phyloP scores from a whole-genome alignment of 2,329 filamentous ascomycete species.

The Phaeosphaeriaceae sp. region DNA sequence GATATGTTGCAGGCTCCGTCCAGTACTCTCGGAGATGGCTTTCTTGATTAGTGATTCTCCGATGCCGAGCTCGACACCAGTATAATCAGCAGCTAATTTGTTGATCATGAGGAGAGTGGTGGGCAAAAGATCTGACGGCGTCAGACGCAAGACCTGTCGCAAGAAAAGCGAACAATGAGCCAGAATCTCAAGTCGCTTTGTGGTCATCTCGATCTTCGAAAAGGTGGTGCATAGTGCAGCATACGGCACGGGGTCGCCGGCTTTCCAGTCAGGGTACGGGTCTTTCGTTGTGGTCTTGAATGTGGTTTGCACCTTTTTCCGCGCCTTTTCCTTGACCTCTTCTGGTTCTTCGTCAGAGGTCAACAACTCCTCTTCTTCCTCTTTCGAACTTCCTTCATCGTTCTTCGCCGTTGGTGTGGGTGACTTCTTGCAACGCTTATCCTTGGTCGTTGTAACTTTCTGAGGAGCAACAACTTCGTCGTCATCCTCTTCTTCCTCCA shows the following conservation, averaged over 20 bases:
- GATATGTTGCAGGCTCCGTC: constrained; percentile 85
- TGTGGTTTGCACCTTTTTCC: constrained; percentile 80
- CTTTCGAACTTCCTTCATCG: constrained; percentile 32
- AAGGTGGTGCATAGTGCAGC: constrained; percentile 94
- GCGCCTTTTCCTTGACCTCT: constrained; percentile 74
- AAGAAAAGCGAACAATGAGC: constrained; percentile 91
- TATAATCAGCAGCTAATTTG: constrained; percentile 95
- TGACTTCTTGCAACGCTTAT: constrained; percentile 27
- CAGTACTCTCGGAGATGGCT: constrained; percentile 92
- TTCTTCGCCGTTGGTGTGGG: constrained; percentile 29
- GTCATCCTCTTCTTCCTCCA: constrained; percentile 30
- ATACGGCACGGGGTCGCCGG: constrained; percentile 88
- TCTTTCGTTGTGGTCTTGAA: constrained; percentile 74
- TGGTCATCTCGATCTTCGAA: constrained; percentile 92
- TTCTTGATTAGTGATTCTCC: constrained; percentile 99
- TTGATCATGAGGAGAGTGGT: constrained; percentile 97
- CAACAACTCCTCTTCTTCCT: constrained; percentile 50
- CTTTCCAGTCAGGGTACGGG: constrained; percentile 94
- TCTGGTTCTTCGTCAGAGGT: constrained; percentile 72
- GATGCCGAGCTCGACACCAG: constrained; percentile 96
- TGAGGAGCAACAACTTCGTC: constrained; percentile 18
- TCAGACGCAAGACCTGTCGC: constrained; percentile 90
- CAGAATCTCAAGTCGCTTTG: constrained; percentile 86
- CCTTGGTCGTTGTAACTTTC: constrained; percentile 25
- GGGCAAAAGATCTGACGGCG: constrained; percentile 83